Percentiles rank a stretch among this genome's conserved stretches.
phyloP scores from a whole-genome alignment of 139 green algal genomes.

The Ettlia oleoabundans region DNA sequence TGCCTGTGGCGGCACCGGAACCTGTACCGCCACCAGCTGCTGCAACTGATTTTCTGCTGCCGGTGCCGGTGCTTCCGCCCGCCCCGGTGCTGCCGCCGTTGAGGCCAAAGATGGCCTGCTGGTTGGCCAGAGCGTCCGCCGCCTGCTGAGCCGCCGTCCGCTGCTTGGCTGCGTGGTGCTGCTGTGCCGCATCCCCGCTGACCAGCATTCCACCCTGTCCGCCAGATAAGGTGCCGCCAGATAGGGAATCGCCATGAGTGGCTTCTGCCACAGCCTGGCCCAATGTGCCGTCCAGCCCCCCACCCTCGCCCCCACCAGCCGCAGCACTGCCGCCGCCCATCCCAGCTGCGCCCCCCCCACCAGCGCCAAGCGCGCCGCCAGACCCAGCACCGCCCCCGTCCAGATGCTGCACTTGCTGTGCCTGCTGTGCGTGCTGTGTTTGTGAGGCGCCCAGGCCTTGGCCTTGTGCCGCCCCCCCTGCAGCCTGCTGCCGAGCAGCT shows the following conservation, averaged over 20 bases:
- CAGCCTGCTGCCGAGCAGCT: neutral
- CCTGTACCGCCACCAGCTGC: neutral
- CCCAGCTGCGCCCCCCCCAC: neutral
- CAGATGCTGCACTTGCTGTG: neutral
- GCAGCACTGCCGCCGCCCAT: neutral
- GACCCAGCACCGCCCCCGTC: neutral
- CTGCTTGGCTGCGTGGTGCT: neutral
- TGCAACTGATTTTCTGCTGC: neutral
- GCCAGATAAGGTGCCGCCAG: too few species aligned
- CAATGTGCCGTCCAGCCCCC: neutral
- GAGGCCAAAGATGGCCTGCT: constrained; percentile 8
- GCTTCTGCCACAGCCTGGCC: constrained; percentile 3
- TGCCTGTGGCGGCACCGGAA: too few species aligned
- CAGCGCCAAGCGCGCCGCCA: neutral
- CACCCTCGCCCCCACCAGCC: neutral
- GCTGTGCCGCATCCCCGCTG: neutral
- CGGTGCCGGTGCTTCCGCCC: neutral
- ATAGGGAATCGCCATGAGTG: neutral
- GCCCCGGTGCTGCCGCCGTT: neutral
- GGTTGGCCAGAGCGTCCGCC: constrained; percentile 22
- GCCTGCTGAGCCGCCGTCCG: neutral
- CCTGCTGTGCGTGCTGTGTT: neutral
- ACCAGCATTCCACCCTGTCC: too few species aligned
- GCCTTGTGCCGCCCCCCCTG: neutral
- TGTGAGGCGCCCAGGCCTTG: too few species aligned